A percentile compares a stretch with the other conserved stretches of the same genome.
These are phyloP conservation scores for Cenchrus fungigraminus DNA, from an alignment of 176 grass and related monocot species.

Conservation along the genomic window DNA sequence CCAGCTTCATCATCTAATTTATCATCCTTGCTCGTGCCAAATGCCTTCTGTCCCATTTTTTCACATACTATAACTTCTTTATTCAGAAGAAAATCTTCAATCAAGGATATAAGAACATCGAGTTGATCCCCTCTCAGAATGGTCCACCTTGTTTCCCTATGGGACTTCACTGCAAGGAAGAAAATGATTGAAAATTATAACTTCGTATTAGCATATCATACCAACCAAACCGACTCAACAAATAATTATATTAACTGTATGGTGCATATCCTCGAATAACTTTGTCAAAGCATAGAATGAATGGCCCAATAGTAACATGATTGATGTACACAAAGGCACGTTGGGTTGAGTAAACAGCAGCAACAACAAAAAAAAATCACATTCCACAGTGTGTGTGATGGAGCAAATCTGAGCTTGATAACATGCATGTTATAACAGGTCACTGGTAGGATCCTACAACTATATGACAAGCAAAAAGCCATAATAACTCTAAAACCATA, in stretches of 20 bases:
- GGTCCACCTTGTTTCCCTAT: slow-evolving; percentile 51
- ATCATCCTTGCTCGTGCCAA: slow-evolving; percentile 25
- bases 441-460: neutral
- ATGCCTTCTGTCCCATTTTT: slow-evolving; percentile 37
- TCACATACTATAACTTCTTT: slow-evolving; percentile 66
- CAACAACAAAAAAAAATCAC: neutral
- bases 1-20: slow-evolving; percentile 40
- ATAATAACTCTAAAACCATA: slow-evolving; percentile 1
- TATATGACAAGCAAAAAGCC: slow-evolving; percentile 2
- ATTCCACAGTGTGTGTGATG: neutral
- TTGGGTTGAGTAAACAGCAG: neutral
- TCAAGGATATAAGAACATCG: slow-evolving; percentile 54
- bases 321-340: neutral
- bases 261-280: slow-evolving; percentile 12
- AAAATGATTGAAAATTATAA: slow-evolving; percentile 35
- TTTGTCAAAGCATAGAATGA: slow-evolving; percentile 9
- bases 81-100: slow-evolving; percentile 74
- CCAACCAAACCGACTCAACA: slow-evolving; percentile 4
- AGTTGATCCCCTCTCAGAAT: slow-evolving; percentile 51
- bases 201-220: slow-evolving; percentile 16
- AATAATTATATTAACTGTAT: neutral
- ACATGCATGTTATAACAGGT: neutral
- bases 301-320: neutral
- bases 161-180: slow-evolving; percentile 64
- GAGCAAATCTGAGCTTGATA: slow-evolving; percentile 21